Conservation (phyloP, 176 grass and related monocot species). For the Olyra latifolia region DNA sequence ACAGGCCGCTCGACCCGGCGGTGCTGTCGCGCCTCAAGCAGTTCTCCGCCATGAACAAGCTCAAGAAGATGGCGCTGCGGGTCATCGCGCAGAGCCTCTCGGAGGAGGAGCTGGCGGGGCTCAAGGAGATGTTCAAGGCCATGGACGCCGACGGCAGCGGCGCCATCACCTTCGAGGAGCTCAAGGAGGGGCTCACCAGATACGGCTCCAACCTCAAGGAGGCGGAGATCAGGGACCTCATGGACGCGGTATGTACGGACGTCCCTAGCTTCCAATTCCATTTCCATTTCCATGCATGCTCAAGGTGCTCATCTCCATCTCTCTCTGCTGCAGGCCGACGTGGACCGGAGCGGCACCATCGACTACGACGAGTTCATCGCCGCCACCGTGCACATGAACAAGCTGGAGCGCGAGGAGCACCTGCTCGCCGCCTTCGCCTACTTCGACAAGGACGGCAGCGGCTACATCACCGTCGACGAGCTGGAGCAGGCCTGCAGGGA, state of each 20-base stretch:
- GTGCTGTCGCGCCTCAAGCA: slow-evolving; percentile 64
- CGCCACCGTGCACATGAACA: slow-evolving; percentile 70
- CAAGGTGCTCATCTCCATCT: too few species aligned
- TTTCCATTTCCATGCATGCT: too few species aligned
- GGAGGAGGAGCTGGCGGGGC: slow-evolving; percentile 67
- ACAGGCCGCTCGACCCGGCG: slow-evolving; percentile 47
- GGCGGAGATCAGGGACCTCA: slow-evolving; percentile 56
- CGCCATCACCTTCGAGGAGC: slow-evolving; percentile 74
- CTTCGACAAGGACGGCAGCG: slow-evolving; percentile 89
- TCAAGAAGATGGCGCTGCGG: slow-evolving; percentile 70
- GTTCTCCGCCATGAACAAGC: slow-evolving; percentile 62
- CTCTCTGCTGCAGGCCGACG: slow-evolving; percentile 48
- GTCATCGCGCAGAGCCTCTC: slow-evolving; percentile 58
- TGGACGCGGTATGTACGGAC: slow-evolving; percentile 44
- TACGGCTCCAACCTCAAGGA: slow-evolving; percentile 57
- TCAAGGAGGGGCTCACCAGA: slow-evolving; percentile 50
- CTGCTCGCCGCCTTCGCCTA: slow-evolving; percentile 57
- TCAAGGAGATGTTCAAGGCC: slow-evolving; percentile 75
- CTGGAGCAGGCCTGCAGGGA: slow-evolving; percentile 80
- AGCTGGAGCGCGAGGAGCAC: slow-evolving; percentile 78
- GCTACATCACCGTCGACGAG: slow-evolving; percentile 80
- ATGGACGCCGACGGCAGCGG: slow-evolving; percentile 69
- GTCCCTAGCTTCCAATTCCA: too few species aligned
- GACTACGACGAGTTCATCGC: slow-evolving; percentile 82
- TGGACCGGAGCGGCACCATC: slow-evolving; percentile 63